Evolutionary conservation across 768 basidiomycete species (phyloP).

Genomic region (Suillus hirtellus): DNA sequence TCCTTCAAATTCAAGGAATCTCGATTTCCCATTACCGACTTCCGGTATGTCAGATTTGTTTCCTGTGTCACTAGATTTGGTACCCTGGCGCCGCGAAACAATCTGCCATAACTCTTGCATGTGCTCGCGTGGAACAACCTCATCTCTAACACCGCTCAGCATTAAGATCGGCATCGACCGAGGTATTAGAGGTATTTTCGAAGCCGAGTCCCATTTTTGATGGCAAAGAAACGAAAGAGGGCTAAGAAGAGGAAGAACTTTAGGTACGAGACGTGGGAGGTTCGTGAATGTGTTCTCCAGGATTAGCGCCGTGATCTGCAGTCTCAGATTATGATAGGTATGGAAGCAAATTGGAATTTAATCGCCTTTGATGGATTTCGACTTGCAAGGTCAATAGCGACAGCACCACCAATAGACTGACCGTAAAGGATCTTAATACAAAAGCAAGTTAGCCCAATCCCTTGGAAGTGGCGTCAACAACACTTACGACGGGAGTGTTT

Average conservation of each 20-base stretch:
- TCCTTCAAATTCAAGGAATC: constrained; percentile 53
- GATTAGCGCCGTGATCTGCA: constrained; percentile 73
- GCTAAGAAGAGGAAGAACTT: constrained; percentile 69
- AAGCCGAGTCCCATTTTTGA: constrained; percentile 84
- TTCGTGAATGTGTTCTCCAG: constrained; percentile 95
- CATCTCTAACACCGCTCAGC: constrained; percentile 67
- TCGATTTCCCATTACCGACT: constrained; percentile 52
- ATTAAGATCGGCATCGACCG: constrained; percentile 73
- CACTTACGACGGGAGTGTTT: constrained; percentile 64
- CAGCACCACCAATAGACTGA: constrained; percentile 90
- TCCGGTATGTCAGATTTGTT: constrained; percentile 41
- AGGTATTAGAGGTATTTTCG: constrained; percentile 64
- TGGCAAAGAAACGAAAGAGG: constrained; percentile 81
- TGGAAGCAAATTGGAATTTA: neutral
- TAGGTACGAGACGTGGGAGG: constrained; percentile 78
- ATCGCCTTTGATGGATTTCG: constrained; percentile 67
- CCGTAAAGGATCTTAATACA: constrained; percentile 67
- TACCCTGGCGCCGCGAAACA: constrained; percentile 48
- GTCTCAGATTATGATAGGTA: neutral
- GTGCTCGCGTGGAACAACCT: constrained; percentile 53
- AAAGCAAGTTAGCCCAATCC: neutral
- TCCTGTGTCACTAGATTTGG: constrained; percentile 20
- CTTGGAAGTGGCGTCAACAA: neutral
- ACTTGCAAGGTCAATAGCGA: constrained; percentile 84
- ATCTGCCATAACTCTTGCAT: constrained; percentile 70